These are phyloP conservation scores for Paecilomyces variotii DNA, from an alignment of 2,329 filamentous ascomycete species.

Conservation along the genomic window DNA sequence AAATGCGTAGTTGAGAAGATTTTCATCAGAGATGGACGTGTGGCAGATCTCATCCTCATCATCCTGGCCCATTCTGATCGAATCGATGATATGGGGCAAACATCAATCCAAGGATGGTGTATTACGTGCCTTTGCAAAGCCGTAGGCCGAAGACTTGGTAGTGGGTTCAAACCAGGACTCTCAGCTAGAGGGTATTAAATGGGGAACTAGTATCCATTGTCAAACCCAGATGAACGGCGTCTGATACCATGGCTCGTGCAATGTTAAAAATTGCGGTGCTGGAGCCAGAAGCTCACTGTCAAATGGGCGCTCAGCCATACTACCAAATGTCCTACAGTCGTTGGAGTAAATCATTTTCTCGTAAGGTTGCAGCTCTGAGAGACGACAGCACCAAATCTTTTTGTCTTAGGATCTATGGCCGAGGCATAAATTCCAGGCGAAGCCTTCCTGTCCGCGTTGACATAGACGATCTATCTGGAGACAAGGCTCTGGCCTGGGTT, in stretches of 20 bases:
- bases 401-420: neutral
- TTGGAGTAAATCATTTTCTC: neutral
- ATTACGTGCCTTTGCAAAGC: constrained; percentile 20
- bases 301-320: neutral
- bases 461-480: neutral
- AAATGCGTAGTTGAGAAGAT: too few species aligned
- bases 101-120: constrained; percentile 29
- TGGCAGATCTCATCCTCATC: constrained; percentile 29
- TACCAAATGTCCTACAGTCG: neutral
- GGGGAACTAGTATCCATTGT: neutral
- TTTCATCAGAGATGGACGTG: too few species aligned
- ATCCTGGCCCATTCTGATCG: constrained; percentile 14
- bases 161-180: constrained; percentile 4
- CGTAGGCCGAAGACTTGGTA: constrained; percentile 23
- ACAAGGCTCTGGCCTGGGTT: neutral
- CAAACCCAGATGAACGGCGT: constrained; percentile 11
- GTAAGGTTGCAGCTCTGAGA: neutral
- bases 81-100: constrained; percentile 30
- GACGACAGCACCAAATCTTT: neutral
- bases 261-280: constrained; percentile 16
- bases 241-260: constrained; percentile 12
- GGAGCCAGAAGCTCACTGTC: constrained; percentile 14
- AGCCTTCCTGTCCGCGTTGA: neutral
- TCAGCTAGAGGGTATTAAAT: neutral
- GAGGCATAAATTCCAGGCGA: neutral